Evolutionary conservation across 140 eudicot species (phyloP).

Genomic region (Stevia rebaudiana): DNA sequence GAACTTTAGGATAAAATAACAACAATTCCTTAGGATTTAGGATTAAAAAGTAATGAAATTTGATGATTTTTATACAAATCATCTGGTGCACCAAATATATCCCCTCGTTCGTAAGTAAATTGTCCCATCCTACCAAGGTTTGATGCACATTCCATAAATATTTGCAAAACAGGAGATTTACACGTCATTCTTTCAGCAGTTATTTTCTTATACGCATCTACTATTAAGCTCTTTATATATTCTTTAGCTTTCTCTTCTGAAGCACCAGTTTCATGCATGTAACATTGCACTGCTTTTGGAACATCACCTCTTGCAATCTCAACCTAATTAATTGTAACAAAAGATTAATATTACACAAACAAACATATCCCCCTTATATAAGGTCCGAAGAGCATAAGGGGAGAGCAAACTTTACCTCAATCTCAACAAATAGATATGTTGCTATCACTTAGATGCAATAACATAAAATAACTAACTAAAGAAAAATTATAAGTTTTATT

Average conservation of each 20-base stretch:
- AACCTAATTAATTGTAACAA: slow-evolving; percentile 26
- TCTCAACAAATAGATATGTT: no score
- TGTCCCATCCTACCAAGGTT: slow-evolving; percentile 31
- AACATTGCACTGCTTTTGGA: slow-evolving; percentile 43
- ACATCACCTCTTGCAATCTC: slow-evolving; percentile 60
- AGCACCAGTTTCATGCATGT: slow-evolving; percentile 50
- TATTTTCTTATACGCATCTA: slow-evolving; percentile 39
- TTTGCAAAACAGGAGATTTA: slow-evolving; percentile 9
- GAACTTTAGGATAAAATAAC: neutral
- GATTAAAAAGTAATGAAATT: slow-evolving; percentile 19
- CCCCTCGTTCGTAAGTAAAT: slow-evolving; percentile 28
- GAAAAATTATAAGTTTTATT: neutral
- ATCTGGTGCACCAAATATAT: slow-evolving; percentile 31
- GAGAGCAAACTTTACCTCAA: no score
- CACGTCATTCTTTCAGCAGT: slow-evolving; percentile 12
- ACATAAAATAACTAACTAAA: neutral
- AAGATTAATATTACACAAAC: neutral
- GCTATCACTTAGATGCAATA: no score
- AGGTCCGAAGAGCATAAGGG: no score
- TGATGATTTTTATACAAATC: slow-evolving; percentile 23
- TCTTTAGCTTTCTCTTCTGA: slow-evolving; percentile 36
- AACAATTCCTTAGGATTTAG: slow-evolving; percentile 15
- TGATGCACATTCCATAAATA: slow-evolving; percentile 21
- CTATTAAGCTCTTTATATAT: slow-evolving; percentile 28
- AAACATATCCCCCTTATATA: no score